Base-by-base conservation (phyloP, 1,139 yeast species). In the Pichia norvegensis region DNA sequence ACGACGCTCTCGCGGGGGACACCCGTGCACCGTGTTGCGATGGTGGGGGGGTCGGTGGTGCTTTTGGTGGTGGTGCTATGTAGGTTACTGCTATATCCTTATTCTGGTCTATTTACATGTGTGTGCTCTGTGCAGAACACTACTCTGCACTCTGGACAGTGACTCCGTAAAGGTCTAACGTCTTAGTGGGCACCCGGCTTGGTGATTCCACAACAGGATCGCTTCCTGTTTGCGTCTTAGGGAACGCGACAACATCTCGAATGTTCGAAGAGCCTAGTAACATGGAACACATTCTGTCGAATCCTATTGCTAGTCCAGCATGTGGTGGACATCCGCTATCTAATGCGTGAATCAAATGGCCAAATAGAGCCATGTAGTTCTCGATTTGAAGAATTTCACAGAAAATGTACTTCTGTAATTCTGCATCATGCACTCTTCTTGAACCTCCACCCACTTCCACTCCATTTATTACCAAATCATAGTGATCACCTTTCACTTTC, bases 401-500 rank as follows among this genome's bases (percentile, higher is more conserved):
- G 56, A 85, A 79, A 3, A 92, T 75, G 60, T 70, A 85, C 49
- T 73, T 72, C 62, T 92, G 99, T 27, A 92, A 69, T 14, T 67
- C 71, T 0, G 92, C 72, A 61, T 88, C 96, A 62, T 92, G 99
- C 27, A 92, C 76, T 76, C 99, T 87, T 55, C 96, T 74, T 13
- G 96, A 86, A 0, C 99, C 99, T 23, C 99, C 99, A 23, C 98
- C 99, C 2, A 90, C 76, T 62, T 92, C 99, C 7, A 86, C 88
- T 1, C 98, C 99, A 59, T 92, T 92, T 36, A 94, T 70, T 1
- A 94, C 98, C 29, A 92, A 67, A 61, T 92, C 99, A 61, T 88
- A 92, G 63, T 94, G 98, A 57, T 86, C 94, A n/a, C 97, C 98
- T 42, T 78, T 73, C 1, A 84, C 92, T 31, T 67, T 59, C 40